Evolutionary conservation across 2,329 filamentous ascomycete species (phyloP), one percentile per base, ranked within the genome.

Genomic region (Mollisiaceae sp.): DNA sequence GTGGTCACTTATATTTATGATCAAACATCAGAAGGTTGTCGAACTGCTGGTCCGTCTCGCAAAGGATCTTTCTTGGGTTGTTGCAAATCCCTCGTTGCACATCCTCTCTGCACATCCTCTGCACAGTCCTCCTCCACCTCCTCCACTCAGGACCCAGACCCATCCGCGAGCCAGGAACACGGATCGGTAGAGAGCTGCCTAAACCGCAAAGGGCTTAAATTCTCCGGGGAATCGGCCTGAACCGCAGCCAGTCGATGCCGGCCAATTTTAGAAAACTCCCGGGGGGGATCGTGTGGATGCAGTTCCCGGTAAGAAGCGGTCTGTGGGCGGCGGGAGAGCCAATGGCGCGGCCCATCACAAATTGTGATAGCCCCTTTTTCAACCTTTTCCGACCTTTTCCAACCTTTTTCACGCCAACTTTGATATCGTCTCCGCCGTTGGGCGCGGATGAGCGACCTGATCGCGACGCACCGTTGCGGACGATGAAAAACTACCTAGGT

Each of bases 161-260:
- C 55, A 24, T n/a, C 55, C 55, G 55, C 32, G 14, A 11, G 35
- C 52, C 52, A 56, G 52, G 27, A 56, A 12, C 24, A 9, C 52
- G 52, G 52, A 35, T 22, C 55, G 12, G 35, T 4, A 35, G 18
- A 35, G 22, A 18, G 8, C 18, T 8, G 8, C 20, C 58, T 61
- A 58, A 52, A 45, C 59, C 59, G 9, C 11, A 54, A 15, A 11
- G 3, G 58, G 63, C 24, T 12, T 58, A 24, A 65, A 62, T 22
- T 57, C 59, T 52, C 65, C 65, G 62, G 65, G 65, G 65, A 60
- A 50, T 62, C 65, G 59, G 62, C 55, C 54, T 12, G 47, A 36
- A 59, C 55, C 61, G 60, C 39, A 15, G 12, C 24, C 20, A 22
- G 45, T 35, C 12, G 24, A 32, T 9, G n/a, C 35, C 41, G 35